Evolutionary conservation across 1,284 basidiomycete genomes (phyloP), one percentile per base, ranked within the genome.

Genomic region (Naganishia albida): DNA sequence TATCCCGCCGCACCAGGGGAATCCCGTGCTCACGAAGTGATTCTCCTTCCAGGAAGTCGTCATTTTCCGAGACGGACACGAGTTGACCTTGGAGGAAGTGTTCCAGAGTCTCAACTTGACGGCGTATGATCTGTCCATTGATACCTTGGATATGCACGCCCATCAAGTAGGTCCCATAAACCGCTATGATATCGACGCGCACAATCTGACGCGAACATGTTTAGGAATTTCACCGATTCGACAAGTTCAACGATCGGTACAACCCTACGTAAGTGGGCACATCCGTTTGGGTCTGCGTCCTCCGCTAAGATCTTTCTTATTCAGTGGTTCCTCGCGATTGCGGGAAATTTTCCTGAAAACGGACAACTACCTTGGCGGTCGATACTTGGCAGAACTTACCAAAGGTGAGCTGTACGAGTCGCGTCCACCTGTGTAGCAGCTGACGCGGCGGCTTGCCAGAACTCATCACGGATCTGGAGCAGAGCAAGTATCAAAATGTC

Each of bases 131-230:
- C 84, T 99, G 43, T 96, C 93, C 8, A 99, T 99, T 75, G 96
- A 99, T 76, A 99, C 96, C 6, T 85, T 99, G 53, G 96, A 99
- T 75, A 99, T 98, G 96, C 96, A 99, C 70, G 96, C 96, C 0
- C 95, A 99, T 78, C 89, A 92, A 71, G 93, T 74, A 13, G 67
- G 71, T 65, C 12, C 98, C 98, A 75, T 95, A 98, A 23, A 48
- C n/a, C 18, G 20, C 23, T 2, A 20, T 6, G n/a, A 7, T 12
- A 48, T 48, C 15, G n/a, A 43, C 42, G 4, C n/a, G 12, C 8
- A 23, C 34, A 12, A n/a, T n/a, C 34, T 34, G 34, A 34, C 34
- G 4, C 6, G 34, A 34, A 34, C 48, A 25, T 46, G 7, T 65
- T 23, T 55, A 75, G 70, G 78, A 93, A 7, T 98, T 98, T 83